Conservation (phyloP, 2,329 filamentous ascomycete species). For the Xylariales sp. region DNA sequence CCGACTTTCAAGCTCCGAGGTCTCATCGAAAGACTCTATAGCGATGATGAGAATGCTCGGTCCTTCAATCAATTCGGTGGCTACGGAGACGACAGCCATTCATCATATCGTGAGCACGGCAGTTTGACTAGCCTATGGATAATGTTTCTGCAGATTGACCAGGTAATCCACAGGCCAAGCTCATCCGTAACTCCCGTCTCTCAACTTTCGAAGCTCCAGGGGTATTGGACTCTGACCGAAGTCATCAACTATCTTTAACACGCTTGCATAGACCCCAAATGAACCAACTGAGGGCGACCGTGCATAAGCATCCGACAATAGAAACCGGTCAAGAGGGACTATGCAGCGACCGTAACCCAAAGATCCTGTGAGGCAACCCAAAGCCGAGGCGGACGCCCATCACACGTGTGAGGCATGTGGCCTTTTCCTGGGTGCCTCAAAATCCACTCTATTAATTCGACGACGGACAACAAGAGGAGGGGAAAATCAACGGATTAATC, state of each 20-base stretch:
- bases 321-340: background rate
- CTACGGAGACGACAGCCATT: too few relatives aligned
- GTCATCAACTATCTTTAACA: too few relatives aligned
- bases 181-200: too few relatives aligned
- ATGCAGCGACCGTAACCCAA: background rate
- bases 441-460: background rate
- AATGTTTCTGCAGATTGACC: conserved; percentile 4
- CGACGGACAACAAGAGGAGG: background rate
- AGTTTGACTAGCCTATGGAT: conserved; percentile 1
- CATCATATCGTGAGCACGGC: too few relatives aligned
- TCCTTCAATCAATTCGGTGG: too few relatives aligned
- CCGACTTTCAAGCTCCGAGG: too few relatives aligned
- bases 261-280: background rate
- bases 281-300: too few relatives aligned
- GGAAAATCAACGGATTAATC: conserved; percentile 4
- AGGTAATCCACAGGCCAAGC: conserved; percentile 6
- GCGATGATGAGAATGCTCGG: too few relatives aligned
- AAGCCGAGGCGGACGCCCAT: background rate
- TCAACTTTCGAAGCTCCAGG: too few relatives aligned
- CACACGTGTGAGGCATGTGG: conserved; percentile 7
- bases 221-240: too few relatives aligned
- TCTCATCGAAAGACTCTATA: too few relatives aligned
- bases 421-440: background rate
- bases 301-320: too few relatives aligned
- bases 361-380: background rate